Evolutionary conservation across 306 rosid genomes (phyloP), one percentile per base, ranked within the genome.

Genomic region (Rosa lucieae): DNA sequence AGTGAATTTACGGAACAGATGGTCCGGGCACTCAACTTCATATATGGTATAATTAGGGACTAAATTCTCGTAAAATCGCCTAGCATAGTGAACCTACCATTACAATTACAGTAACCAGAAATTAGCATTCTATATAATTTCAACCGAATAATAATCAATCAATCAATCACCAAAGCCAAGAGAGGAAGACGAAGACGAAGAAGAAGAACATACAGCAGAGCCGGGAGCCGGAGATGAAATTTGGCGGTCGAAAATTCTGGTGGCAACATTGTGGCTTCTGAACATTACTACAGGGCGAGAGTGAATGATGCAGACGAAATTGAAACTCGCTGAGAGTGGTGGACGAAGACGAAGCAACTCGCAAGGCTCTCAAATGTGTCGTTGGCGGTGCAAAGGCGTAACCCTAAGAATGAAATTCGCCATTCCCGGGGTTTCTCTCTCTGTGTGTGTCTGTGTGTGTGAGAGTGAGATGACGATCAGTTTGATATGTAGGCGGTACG

Each of bases 11-110:
- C 99, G 94, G 76, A 89, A 92, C 49, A 88, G 88, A 83, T 91
- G 86, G 72, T 95, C 99, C 18, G 98, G 98, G 86, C 96, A 93
- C 56, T 95, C 98, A 44, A 89, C 93, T 85, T 95, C 98, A 74
- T 90, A 93, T 56, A 91, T 73, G 20, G 99, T 95, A 79, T 80
- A 81, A 84, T 91, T 90, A 5, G 98, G 99, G 44, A 95, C 99
- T 84, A 95, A 82, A 77, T 95, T 95, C 87, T 95, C 99, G 67
- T 95, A 95, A 88, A 93, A 93, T 66, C 88, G 85, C 67, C 99
- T 77, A 51, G 94, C 92, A 78, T 83, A 82, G 88, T 91, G 96
- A 85, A 87, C 97, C 99, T 95, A 23, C 1, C 3, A 71, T 32
- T 32, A 23, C 8, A 23, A 15, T 26, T 44, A 44, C 37, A 2